Conservation (phyloP, 2,329 filamentous ascomycete genomes). For the Ophiosphaerella herpotricha region DNA sequence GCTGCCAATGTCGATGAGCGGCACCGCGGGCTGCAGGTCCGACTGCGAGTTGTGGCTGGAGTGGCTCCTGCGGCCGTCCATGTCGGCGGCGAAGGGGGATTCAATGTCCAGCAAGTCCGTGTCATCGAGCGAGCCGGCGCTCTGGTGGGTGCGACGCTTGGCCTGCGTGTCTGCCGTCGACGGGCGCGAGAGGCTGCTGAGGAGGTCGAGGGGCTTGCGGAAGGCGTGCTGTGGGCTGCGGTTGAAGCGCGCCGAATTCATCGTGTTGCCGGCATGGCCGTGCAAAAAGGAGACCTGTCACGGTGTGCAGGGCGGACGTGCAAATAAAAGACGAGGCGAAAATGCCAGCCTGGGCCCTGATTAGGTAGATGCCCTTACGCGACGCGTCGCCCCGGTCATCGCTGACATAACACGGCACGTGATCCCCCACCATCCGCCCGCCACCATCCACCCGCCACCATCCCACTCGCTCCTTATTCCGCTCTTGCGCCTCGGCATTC, state of each 20-base stretch:
- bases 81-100: slow-evolving; percentile 28
- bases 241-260: slow-evolving; percentile 43
- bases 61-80: slow-evolving; percentile 32
- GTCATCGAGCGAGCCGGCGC: slow-evolving; percentile 44
- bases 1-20: slow-evolving; percentile 50
- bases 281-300: slow-evolving; percentile 11
- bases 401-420: no score
- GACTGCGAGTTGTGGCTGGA: slow-evolving; percentile 39
- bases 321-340: background rate
- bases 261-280: slow-evolving; percentile 30
- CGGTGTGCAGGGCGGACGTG: background rate
- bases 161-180: slow-evolving; percentile 16
- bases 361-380: no score
- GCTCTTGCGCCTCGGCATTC: no score
- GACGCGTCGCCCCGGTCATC: no score
- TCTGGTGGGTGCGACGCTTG: slow-evolving; percentile 37
- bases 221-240: slow-evolving; percentile 38
- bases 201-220: slow-evolving; percentile 42
- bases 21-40: slow-evolving; percentile 48
- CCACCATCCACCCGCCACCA: no score
- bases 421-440: no score
- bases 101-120: slow-evolving; percentile 43
- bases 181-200: slow-evolving; percentile 36
- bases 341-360: no score
- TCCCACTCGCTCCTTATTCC: no score